Evolutionary conservation across 441 rosid genomes (phyloP), one percentile per base, ranked within the genome.

Genomic region (Pelargonium citronellum): DNA sequence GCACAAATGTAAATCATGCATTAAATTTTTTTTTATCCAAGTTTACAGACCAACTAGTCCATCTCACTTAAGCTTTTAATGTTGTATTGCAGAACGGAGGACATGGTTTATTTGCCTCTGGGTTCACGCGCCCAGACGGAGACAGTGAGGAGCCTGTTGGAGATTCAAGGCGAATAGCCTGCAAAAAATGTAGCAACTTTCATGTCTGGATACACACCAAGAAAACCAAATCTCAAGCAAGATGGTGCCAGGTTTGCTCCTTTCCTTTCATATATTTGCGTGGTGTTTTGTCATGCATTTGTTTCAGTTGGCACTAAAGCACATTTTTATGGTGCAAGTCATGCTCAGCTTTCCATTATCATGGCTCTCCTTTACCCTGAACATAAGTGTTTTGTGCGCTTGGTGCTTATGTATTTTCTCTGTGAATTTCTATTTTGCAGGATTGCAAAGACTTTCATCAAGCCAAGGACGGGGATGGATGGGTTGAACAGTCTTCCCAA

Each of bases 391-490:
- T 12, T 68, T 64, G 39, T 64, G 65, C 37, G 46, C 60, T 10
- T 39, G 20, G 68, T 72, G 68, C 74, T 74, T 67, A 71, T 20
- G 37, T 43, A 63, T 16, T 58, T 53, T 34, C 8, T 78, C 61
- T 67, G n/a, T 58, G 61, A 24, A 49, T 80, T 76, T 69, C 44
- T 46, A 58, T 73, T 79, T 73, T 76, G 68, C 71, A 95, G 99
- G 99, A 95, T 69, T 95, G 98, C 85, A 84, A 89, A 73, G 97
- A 92, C 65, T 90, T 86, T 71, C 98, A 95, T 79, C 97, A 69
- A 78, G 95, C 95, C 73, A 95, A 90, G 81, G 99, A 95, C 83
- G 99, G 98, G 77, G 98, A 95, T 83, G 99, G 98, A 79, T 95
- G 99, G 98, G 88, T 92, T 67, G 98, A 95, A 79, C 99, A 92